Conservation (phyloP, 257 asterid species). For the Ajuga chamaepitys region DNA sequence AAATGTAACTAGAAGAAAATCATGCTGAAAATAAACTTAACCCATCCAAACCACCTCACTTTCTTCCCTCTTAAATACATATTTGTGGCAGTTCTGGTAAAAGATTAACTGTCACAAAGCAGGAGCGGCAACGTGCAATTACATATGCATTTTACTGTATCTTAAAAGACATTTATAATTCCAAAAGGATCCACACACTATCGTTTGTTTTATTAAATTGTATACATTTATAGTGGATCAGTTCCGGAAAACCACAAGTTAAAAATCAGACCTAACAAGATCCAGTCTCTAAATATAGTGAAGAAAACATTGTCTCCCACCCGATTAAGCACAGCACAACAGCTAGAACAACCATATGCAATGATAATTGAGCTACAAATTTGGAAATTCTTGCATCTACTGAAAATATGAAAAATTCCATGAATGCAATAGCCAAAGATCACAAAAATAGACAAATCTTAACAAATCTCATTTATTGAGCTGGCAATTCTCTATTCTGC, state of each 20-base stretch:
- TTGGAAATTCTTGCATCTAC: not conserved
- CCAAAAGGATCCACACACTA: not conserved
- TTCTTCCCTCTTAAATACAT: not conserved
- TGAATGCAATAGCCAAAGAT: not conserved
- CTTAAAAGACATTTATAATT: not conserved
- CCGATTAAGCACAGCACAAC: no score
- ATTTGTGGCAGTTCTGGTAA: not conserved
- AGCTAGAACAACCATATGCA: not conserved
- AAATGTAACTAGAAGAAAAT: not conserved
- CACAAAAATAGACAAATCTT: not conserved
- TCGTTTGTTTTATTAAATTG: not conserved
- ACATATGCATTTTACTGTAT: not conserved
- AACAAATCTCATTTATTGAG: not conserved
- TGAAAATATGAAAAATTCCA: not conserved
- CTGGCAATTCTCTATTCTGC: not conserved
- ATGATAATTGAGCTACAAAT: not conserved
- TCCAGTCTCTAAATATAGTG: not conserved
- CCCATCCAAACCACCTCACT: not conserved
- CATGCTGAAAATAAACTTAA: not conserved
- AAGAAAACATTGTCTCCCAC: not conserved
- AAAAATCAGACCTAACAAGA: not conserved
- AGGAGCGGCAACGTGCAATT: not conserved
- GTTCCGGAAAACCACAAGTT: not conserved
- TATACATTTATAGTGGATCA: not conserved
- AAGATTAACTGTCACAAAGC: not conserved